These are phyloP conservation scores for Aspergillus aculeatinus DNA, from an alignment of 2,329 filamentous ascomycete species.

Conservation along the genomic window DNA sequence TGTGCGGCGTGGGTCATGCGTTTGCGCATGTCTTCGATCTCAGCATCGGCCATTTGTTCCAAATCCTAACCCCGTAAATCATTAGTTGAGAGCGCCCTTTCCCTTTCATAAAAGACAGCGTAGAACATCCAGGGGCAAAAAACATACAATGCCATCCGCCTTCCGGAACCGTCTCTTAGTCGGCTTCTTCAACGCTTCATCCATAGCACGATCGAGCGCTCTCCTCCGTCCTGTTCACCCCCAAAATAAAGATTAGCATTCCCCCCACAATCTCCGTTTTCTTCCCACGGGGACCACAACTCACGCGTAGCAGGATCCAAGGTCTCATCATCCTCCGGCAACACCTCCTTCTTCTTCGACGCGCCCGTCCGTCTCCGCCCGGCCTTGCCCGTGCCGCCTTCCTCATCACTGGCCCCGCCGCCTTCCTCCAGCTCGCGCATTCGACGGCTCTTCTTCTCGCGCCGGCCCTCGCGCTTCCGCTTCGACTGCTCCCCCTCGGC, in stretches of 20 bases:
- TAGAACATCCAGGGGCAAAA: neutral
- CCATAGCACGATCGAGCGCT: constrained; percentile 82
- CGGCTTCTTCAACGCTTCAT: constrained; percentile 81
- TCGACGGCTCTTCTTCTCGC: constrained; percentile 66
- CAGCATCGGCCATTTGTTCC: constrained; percentile 84
- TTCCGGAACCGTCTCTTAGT: constrained; percentile 68
- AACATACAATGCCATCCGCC: constrained; percentile 80
- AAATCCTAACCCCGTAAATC: constrained; percentile 62
- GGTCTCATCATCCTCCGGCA: constrained; percentile 70
- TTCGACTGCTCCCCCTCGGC: constrained; percentile 67
- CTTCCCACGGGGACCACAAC: constrained; percentile 30
- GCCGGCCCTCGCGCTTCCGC: constrained; percentile 58
- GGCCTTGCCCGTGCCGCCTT: constrained; percentile 33
- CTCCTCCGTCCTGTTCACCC: constrained; percentile 61
- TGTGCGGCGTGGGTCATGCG: constrained; percentile 90
- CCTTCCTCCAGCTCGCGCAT: constrained; percentile 65
- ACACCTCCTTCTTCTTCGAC: constrained; percentile 51
- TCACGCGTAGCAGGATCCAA: constrained; percentile 79
- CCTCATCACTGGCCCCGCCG: constrained; percentile 51
- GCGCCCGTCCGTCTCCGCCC: constrained; percentile 37
- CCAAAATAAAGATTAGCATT: neutral
- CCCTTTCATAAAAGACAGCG: neutral
- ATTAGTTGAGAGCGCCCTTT: constrained; percentile 11
- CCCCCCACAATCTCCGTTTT: neutral
- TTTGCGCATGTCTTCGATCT: constrained; percentile 82